phyloP scores from a whole-genome alignment of 2,329 filamentous ascomycete genomes.

The Ophioceras dolichostomum region DNA sequence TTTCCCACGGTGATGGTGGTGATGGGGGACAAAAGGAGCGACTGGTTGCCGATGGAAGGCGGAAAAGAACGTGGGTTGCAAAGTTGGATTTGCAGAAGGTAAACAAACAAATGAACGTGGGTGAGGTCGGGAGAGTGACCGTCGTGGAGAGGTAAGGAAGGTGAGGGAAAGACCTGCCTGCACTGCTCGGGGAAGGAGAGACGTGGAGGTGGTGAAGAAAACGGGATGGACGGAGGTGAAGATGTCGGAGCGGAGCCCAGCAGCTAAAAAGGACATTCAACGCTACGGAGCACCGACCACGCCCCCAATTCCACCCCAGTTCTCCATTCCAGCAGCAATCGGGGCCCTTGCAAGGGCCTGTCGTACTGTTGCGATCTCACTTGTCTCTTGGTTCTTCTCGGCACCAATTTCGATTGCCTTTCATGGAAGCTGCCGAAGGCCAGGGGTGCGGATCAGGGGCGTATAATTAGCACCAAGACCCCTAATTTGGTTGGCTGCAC shows the following conservation, averaged over 20 bases:
- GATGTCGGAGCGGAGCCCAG: background rate
- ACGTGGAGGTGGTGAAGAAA: background rate
- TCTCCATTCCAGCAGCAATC: too few relatives aligned
- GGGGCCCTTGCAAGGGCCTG: too few relatives aligned
- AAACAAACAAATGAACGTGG: constrained; percentile 1
- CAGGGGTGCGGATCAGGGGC: too few relatives aligned
- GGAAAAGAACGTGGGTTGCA: constrained; percentile 7
- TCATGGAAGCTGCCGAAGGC: background rate
- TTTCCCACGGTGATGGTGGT: too few relatives aligned
- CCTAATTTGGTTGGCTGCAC: too few relatives aligned
- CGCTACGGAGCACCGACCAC: too few relatives aligned
- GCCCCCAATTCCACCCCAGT: too few relatives aligned
- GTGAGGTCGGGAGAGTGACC: constrained; percentile 2
- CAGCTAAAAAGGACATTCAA: background rate
- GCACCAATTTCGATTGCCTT: too few relatives aligned
- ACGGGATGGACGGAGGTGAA: background rate
- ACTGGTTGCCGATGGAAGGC: background rate
- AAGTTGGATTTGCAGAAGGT: constrained; percentile 2
- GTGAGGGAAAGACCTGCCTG: background rate
- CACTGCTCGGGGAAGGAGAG: constrained; percentile 4
- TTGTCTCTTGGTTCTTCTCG: too few relatives aligned
- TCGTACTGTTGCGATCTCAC: too few relatives aligned
- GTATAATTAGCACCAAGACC: constrained; percentile 1
- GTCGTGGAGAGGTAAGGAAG: constrained; percentile 1
- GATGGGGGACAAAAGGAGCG: background rate